Percentiles rank a stretch among this genome's conserved stretches.
phyloP scores from a whole-genome alignment of 352 stramenopile genomes.

The Globisporangium spiculum region DNA sequence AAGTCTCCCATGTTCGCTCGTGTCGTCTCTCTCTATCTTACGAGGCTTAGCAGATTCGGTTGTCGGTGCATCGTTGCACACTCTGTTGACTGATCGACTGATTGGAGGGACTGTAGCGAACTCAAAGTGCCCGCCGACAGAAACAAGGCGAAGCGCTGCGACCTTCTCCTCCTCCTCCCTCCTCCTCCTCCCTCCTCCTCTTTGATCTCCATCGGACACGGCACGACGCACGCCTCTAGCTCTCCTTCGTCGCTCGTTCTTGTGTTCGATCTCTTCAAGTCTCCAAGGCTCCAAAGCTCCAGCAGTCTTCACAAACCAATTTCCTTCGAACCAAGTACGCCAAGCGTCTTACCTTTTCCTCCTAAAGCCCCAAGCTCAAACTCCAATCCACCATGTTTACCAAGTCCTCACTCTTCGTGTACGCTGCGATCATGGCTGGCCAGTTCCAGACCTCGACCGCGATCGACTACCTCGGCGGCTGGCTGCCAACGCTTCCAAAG shows the following conservation, averaged over 20 bases:
- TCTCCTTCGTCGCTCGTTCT: neutral
- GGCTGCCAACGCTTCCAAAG: constrained; percentile 40
- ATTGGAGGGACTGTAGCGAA: neutral
- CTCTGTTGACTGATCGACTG: neutral
- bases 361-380: neutral
- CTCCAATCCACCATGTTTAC: constrained; percentile 10
- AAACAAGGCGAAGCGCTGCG: neutral
- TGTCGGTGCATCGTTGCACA: neutral
- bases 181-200: neutral
- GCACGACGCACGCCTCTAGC: neutral
- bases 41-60: neutral
- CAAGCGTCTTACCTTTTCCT: neutral
- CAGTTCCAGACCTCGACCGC: constrained; percentile 19
- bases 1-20: too few relatives aligned
- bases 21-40: neutral
- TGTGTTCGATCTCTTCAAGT: neutral
- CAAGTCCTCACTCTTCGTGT: constrained; percentile 16
- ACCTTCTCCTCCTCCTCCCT: neutral
- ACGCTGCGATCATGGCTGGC: constrained; percentile 9
- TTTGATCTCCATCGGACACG: neutral
- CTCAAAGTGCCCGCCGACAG: neutral
- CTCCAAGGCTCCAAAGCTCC: neutral
- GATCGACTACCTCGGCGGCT: constrained; percentile 62
- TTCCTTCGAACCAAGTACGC: constrained; percentile 7
- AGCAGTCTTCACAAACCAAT: constrained; percentile 6